Percentiles rank a stretch among this genome's conserved stretches.
phyloP scores from a whole-genome alignment of 2,329 filamentous ascomycete genomes.

The Cadophora malorum region DNA sequence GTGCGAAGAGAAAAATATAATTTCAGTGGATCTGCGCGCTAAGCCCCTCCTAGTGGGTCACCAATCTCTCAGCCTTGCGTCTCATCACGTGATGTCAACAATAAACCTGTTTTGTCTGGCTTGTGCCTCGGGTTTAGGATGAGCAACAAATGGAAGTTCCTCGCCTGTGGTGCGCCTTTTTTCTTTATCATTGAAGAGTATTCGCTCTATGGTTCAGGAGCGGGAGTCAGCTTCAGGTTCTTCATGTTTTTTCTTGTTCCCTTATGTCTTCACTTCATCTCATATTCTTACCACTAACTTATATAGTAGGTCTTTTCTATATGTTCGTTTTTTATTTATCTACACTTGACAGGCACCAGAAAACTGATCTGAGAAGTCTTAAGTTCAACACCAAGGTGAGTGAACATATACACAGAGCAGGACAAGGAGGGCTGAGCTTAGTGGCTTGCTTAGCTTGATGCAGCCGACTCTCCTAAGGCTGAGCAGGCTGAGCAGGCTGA shows the following conservation, averaged over 20 bases:
- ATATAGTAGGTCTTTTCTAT: neutral
- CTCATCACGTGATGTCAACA: neutral
- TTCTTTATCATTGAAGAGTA: no score
- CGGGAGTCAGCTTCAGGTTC: neutral
- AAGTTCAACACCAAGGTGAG: no score
- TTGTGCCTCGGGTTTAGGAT: no score
- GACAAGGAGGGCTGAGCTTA: conserved; percentile 1
- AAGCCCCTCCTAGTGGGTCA: neutral
- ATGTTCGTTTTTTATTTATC: no score
- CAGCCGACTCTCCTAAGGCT: neutral
- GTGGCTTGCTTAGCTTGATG: conserved; percentile 5
- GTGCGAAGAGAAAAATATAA: conserved; percentile 19
- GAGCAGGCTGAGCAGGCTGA: conserved; percentile 15
- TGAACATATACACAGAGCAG: neutral
- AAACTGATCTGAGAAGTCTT: neutral
- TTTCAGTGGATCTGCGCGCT: conserved; percentile 8
- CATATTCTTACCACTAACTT: neutral
- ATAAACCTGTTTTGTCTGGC: neutral
- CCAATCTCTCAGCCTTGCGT: conserved; percentile 11
- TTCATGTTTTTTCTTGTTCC: neutral
- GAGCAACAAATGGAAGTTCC: no score
- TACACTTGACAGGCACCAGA: neutral
- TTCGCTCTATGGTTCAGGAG: neutral
- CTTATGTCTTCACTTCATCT: neutral
- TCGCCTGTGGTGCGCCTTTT: no score